Evolutionary conservation across 768 basidiomycete species (phyloP).

Genomic region (Leccinum barrowsii): DNA sequence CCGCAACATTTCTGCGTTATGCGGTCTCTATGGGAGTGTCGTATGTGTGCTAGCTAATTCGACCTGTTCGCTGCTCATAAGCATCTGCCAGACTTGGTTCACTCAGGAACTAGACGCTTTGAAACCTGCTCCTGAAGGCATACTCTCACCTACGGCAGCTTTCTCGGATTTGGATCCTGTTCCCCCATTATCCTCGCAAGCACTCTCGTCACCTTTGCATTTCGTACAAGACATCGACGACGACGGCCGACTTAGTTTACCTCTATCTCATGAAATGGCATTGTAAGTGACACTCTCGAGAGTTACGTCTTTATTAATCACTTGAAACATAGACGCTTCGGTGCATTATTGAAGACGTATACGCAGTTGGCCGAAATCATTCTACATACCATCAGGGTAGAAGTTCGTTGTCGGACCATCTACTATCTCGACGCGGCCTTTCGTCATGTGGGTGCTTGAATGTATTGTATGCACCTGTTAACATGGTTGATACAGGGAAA

Average conservation of each 20-base stretch:
- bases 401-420: constrained; percentile 80
- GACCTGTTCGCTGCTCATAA: constrained; percentile 5
- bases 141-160: constrained; percentile 49
- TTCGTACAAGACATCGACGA: constrained; percentile 34
- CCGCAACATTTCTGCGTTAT: constrained; percentile 71
- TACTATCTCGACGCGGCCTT: constrained; percentile 80
- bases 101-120: constrained; percentile 64
- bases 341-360: constrained; percentile 87
- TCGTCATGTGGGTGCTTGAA: constrained; percentile 51
- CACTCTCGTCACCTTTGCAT: constrained; percentile 46
- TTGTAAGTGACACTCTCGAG: constrained; percentile 51
- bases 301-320: constrained; percentile 2
- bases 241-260: constrained; percentile 58
- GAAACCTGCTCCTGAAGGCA: constrained; percentile 53
- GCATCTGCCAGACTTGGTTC: constrained; percentile 72
- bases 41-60: constrained; percentile 43
- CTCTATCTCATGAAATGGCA: constrained; percentile 85
- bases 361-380: constrained; percentile 85
- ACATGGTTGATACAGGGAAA: constrained; percentile 57
- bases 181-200: constrained; percentile 40
- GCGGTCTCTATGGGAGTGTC: constrained; percentile 80
- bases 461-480: constrained; percentile 4
- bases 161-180: constrained; percentile 44
- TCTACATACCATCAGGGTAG: constrained; percentile 82
- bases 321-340: constrained; percentile 67